A percentile compares a stretch with the other conserved stretches of the same genome.
Evolutionary conservation across 208 protist genomes (phyloP).

Genomic region (Trypanosoma boissoni): DNA sequence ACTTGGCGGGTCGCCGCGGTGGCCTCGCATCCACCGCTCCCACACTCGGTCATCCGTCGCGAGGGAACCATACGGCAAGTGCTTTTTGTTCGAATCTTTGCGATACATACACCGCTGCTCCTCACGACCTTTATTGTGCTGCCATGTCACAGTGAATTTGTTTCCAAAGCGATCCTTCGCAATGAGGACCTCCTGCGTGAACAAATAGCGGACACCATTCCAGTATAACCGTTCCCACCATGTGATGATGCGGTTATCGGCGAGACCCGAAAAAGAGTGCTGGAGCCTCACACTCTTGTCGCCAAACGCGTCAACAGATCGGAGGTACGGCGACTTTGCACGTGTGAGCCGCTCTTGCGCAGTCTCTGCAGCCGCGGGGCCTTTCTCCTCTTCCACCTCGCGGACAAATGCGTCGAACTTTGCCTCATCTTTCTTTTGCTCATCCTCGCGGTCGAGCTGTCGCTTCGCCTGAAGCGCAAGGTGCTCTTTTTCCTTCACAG

Average conservation of each 20-base stretch:
- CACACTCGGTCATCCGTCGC: conserved; percentile 83
- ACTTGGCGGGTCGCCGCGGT: conserved; percentile 79
- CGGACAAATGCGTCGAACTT: conserved; percentile 46
- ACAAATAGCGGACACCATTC: conserved; percentile 88
- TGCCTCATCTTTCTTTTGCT: conserved; percentile 37
- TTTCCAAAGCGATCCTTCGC: conserved; percentile 90
- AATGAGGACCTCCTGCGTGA: conserved; percentile 87
- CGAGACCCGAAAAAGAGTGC: conserved; percentile 82
- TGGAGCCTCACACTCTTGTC: conserved; percentile 78
- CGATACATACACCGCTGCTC: conserved; percentile 89
- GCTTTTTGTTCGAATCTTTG: conserved; percentile 79
- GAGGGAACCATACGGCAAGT: conserved; percentile 81
- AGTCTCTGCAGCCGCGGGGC: conserved; percentile 44
- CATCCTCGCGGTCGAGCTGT: conserved; percentile 58
- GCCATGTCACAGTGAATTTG: conserved; percentile 88
- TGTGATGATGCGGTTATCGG: conserved; percentile 82
- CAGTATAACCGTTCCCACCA: conserved; percentile 87
- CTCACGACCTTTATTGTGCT: conserved; percentile 75
- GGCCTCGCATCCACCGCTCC: conserved; percentile 87
- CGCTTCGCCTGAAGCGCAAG: conserved; percentile 64
- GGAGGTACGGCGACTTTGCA: conserved; percentile 56
- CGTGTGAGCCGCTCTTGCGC: conserved; percentile 45
- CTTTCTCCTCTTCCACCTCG: conserved; percentile 49
- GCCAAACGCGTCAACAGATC: conserved; percentile 84
- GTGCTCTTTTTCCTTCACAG: conserved; percentile 75